These are phyloP conservation scores for Heimioporus punctisporus DNA, from an alignment of 1,284 basidiomycete species.

Conservation along the genomic window DNA sequence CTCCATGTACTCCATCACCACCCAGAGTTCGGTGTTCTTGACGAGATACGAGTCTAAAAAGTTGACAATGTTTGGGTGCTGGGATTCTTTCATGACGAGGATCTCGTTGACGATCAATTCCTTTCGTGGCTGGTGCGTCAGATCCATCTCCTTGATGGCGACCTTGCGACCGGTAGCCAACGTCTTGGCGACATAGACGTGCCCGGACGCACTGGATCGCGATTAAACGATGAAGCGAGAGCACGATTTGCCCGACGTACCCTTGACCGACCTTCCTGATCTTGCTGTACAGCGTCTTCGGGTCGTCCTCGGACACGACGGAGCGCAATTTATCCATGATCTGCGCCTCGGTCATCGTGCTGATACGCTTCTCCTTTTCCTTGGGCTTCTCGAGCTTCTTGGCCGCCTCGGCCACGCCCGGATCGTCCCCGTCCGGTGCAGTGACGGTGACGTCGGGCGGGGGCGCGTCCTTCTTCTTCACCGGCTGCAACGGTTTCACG, in stretches of 20 bases:
- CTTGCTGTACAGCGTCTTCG: conserved; percentile 92
- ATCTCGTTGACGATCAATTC: conserved; percentile 99
- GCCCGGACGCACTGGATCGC: conserved; percentile 89
- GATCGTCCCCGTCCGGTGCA: conserved; percentile 41
- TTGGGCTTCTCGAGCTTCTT: conserved; percentile 51
- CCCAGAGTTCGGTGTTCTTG: conserved; percentile 95
- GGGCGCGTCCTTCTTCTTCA: conserved; percentile 56
- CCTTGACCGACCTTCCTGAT: conserved; percentile 99
- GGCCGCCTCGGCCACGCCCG: conserved; percentile 73
- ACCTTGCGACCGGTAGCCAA: conserved; percentile 90
- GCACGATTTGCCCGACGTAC: conserved; percentile 40
- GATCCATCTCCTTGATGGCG: conserved; percentile 99
- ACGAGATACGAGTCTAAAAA: conserved; percentile 95
- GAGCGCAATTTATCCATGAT: conserved; percentile 97
- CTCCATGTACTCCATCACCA: conserved; percentile 99
- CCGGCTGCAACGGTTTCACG: conserved; percentile 78
- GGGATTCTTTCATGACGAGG: conserved; percentile 98
- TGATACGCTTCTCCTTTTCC: conserved; percentile 86
- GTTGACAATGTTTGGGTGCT: conserved; percentile 99
- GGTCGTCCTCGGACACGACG: conserved; percentile 89
- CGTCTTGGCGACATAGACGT: conserved; percentile 98
- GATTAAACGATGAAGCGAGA: too few relatives aligned
- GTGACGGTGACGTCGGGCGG: conserved; percentile 44
- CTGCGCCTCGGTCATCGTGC: conserved; percentile 96
- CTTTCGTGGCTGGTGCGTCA: conserved; percentile 94